Base-by-base conservation (phyloP, 768 basidiomycete genomes). In the Mycena chlorophos region DNA sequence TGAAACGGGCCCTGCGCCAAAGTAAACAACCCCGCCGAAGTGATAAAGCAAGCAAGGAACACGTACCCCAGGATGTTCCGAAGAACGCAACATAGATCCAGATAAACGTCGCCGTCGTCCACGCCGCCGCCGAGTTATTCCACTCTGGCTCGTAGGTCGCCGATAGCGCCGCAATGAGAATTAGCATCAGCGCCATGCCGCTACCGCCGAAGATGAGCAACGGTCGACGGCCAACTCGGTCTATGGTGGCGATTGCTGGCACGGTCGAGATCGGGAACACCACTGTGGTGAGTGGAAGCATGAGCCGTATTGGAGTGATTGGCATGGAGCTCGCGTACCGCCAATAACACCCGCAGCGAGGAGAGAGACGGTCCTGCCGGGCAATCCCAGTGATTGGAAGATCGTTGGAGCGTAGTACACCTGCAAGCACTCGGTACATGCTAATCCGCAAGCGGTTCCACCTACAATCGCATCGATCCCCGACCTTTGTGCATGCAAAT, bases 341-440 rank as follows among this genome's bases (percentile, higher is more conserved):
- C 75, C 76, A 19, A 68, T 74, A 20, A 75, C 72, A 13, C 75
- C 75, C 1, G 74, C 73, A n/a, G 76, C 75, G 10, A 77, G 59
- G 5, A 77, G 55, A 6, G 75, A 76, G 1, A 75, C 72, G 1
- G 75, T 76, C 31, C 69, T 73, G 0, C 69, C 70, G 20, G 73
- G 66, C 29, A 77, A 59, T n/a, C 73, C 74, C n/a, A 77, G 54
- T 51, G 74, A 72, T 49, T 69, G 65, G 52, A 77, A 76, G 31
- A 77, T 75, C 65, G 54, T 60, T 8, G 53, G 63, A 5, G 62
- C 60, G 49, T 68, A 62, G 59, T 60, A 60, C 25, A 57, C 3
- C 65, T 67, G 31, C 0, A 43, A 37, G 22, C n/a, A 17, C 6
- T 3, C 5, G 19, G 42, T 1, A 51, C 22, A 23, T 3, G 12